Percentiles rank a stretch among this genome's conserved stretches.
These are phyloP conservation scores for Fusarium sp. DNA, from an alignment of 2,329 filamentous ascomycete species.

Conservation along the genomic window DNA sequence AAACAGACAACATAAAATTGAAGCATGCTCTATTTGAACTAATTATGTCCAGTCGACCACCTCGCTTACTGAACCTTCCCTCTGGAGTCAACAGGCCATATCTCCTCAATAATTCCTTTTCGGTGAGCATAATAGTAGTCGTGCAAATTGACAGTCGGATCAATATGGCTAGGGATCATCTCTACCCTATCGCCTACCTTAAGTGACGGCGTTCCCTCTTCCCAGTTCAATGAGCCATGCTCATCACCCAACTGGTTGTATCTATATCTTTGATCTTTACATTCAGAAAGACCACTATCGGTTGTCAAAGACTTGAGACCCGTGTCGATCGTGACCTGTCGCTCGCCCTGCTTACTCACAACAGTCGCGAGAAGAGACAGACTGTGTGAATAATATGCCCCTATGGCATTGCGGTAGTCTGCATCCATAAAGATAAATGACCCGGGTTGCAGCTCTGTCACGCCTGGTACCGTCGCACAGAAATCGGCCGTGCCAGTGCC, in stretches of 20 bases:
- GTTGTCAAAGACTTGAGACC: conserved; percentile 34
- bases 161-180: conserved; percentile 42
- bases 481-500: conserved; percentile 55
- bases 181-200: conserved; percentile 28
- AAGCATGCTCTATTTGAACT: not conserved
- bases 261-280: conserved; percentile 24
- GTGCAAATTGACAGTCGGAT: conserved; percentile 38
- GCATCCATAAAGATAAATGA: conserved; percentile 70
- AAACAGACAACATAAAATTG: not conserved
- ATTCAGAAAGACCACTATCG: conserved; percentile 34
- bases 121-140: conserved; percentile 37
- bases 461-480: conserved; percentile 61
- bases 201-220: conserved; percentile 9
- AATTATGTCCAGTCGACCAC: not conserved
- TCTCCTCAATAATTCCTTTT: conserved; percentile 22
- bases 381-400: conserved; percentile 61
- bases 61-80: conserved; percentile 34
- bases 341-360: conserved; percentile 31
- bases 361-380: conserved; percentile 24
- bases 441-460: conserved; percentile 66
- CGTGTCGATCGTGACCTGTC: conserved; percentile 35
- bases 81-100: conserved; percentile 33
- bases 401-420: conserved; percentile 65
- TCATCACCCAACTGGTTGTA: conserved; percentile 30
- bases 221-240: conserved; percentile 32